Evolutionary conservation across 2,329 filamentous ascomycete species (phyloP), one percentile per base, ranked within the genome.

Genomic region (Epichloe elymi): DNA sequence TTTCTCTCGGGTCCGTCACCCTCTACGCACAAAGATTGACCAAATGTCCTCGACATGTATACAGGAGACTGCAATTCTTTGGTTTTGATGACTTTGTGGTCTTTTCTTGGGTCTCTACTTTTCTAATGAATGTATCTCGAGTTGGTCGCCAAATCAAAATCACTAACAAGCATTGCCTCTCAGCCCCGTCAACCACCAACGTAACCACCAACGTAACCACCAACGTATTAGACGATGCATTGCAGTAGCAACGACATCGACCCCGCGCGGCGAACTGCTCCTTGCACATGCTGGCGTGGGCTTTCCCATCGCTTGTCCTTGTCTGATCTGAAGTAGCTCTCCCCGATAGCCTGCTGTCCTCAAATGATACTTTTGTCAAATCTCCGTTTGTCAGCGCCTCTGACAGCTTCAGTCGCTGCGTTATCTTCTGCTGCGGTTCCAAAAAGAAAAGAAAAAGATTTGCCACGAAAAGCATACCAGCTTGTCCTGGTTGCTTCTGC

Each of bases 51-150:
- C 26, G 26, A 30, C 26, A 10, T 30, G 26, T 30, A 30, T 4
- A 30, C 7, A 30, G 5, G 14, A 38, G 36, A 42, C n/a, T 42
- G 11, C 26, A 30, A 30, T 10, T 10, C 26, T 30, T 30, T 10
- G 40, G 5, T 17, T 42, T 17, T 42, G 20, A 12, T 30, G 26
- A 30, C 30, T 19, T 44, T 44, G 5, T 44, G 8, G 26, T 30
- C 8, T 23, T 49, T 43, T 23, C 30, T 19, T 20, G 4, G 17
- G 5, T 19, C 11, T 26, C 30, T 36, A 35, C 2, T 10, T 30
- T 44, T 19, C 23, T 30, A 50, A 45, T 35, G 48, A 50, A 44
- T 50, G 48, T 40, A 39, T 46, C 17, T 46, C 42, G 48, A 46
- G 48, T 50, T 46, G n/a, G 36, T 46, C 48, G 41, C 36, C 17